These are phyloP conservation scores for Aspergillus indologenus DNA, from an alignment of 495 filamentous ascomycete species.

Conservation along the genomic window DNA sequence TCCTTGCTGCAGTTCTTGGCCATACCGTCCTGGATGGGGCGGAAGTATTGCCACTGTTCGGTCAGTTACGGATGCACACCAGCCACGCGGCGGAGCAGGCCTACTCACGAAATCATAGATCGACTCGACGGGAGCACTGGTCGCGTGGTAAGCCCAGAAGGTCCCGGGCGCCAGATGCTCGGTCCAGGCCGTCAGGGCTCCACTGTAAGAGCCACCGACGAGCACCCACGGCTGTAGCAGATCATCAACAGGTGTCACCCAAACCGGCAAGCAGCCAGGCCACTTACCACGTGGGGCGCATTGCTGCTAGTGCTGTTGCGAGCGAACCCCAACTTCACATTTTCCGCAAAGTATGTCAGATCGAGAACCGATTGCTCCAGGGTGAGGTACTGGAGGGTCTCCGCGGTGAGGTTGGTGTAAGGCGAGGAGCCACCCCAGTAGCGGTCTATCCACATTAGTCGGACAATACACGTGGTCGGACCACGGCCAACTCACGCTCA, in stretches of 20 bases:
- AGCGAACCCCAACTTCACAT: constrained; percentile 54
- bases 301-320: constrained; percentile 48
- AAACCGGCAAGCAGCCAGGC: too few species aligned
- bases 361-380: constrained; percentile 61
- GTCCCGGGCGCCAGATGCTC: constrained; percentile 57
- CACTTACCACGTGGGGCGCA: constrained; percentile 46
- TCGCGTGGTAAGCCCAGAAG: constrained; percentile 66
- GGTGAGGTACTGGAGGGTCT: constrained; percentile 61
- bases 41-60: constrained; percentile 60
- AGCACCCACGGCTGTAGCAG: constrained; percentile 57
- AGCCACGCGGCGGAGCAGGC: too few species aligned
- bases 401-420: constrained; percentile 48
- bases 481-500: constrained; percentile 46
- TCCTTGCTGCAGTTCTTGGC: constrained; percentile 63
- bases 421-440: constrained; percentile 64
- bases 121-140: constrained; percentile 61
- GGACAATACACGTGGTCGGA: neutral
- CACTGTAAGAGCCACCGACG: constrained; percentile 62
- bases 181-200: constrained; percentile 62
- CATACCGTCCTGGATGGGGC: constrained; percentile 59
- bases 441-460: constrained; percentile 32
- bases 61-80: neutral
- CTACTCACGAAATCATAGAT: constrained; percentile 51
- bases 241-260: too few species aligned
- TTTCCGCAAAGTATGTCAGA: constrained; percentile 60